A percentile compares a stretch with the other conserved stretches of the same genome.
Conservation (phyloP, 164 flowering plant species). For the Kalanchoe fedtschenkoi region DNA sequence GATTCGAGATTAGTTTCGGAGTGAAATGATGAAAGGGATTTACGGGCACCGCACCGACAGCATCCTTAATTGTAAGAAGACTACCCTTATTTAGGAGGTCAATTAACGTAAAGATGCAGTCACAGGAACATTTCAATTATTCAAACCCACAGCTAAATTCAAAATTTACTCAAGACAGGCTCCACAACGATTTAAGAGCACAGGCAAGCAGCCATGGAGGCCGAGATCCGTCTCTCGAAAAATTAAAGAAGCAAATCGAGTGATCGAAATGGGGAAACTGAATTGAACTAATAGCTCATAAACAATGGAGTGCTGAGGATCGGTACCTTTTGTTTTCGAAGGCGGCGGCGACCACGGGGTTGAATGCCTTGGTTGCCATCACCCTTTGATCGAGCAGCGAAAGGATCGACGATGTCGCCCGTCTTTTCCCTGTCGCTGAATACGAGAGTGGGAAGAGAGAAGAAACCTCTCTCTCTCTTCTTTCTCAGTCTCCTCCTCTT, state of each 20-base stretch:
- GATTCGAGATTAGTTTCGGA: constrained; percentile 4
- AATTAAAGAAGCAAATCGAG: too few relatives aligned
- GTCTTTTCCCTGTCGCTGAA: too few relatives aligned
- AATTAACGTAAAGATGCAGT: not conserved
- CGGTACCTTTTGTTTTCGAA: constrained; percentile 77
- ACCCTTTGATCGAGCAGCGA: constrained; percentile 14
- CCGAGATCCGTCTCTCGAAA: too few relatives aligned
- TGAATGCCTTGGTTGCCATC: constrained; percentile 31
- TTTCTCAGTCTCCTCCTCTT: too few relatives aligned
- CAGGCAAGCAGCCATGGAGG: not conserved
- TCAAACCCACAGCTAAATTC: not conserved
- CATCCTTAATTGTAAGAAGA: not conserved
- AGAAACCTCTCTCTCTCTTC: too few relatives aligned
- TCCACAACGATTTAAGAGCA: not conserved
- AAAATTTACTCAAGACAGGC: not conserved
- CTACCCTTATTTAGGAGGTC: too few relatives aligned
- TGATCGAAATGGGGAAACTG: too few relatives aligned
- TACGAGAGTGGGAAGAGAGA: too few relatives aligned
- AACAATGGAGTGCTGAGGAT: too few relatives aligned
- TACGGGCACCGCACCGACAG: not conserved
- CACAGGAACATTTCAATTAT: not conserved
- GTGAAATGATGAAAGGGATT: not conserved
- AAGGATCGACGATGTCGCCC: too few relatives aligned
- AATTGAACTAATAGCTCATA: too few relatives aligned
- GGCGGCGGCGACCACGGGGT: constrained; percentile 28